Percentiles rank a stretch among this genome's conserved stretches.
These are phyloP conservation scores for Tuctoria greenei DNA, from an alignment of 176 grass and related monocot genomes.

Conservation along the genomic window DNA sequence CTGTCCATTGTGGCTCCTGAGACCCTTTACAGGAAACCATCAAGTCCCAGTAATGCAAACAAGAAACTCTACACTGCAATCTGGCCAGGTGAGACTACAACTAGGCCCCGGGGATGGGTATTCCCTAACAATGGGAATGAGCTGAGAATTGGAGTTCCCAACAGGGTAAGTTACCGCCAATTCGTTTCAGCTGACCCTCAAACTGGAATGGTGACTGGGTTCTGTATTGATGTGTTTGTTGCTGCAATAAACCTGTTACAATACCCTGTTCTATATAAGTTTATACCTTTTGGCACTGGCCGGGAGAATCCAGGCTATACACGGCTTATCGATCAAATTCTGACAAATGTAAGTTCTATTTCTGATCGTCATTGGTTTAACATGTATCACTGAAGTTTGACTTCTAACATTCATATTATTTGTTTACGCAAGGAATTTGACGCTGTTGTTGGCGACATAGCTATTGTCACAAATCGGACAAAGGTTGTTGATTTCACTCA, in stretches of 20 bases:
- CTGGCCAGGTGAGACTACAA: constrained; percentile 70
- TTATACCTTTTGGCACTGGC: constrained; percentile 65
- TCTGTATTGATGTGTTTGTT: constrained; percentile 90
- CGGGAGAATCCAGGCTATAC: constrained; percentile 67
- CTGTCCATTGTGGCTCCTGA: constrained; percentile 66
- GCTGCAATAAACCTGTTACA: constrained; percentile 70
- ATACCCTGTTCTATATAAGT: constrained; percentile 68
- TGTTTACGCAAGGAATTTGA: constrained; percentile 59
- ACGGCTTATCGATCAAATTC: constrained; percentile 44
- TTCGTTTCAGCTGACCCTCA: constrained; percentile 48
- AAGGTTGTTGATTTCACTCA: constrained; percentile 87
- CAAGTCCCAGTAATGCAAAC: constrained; percentile 40
- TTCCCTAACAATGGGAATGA: constrained; percentile 80
- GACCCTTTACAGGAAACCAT: constrained; percentile 58
- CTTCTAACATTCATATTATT: not conserved
- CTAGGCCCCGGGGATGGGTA: constrained; percentile 74
- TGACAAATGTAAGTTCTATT: constrained; percentile 59
- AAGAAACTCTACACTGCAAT: constrained; percentile 48
- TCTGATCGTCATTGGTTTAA: constrained; percentile 21
- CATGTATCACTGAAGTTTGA: not conserved
- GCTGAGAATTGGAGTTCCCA: constrained; percentile 71
- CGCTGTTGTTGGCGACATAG: constrained; percentile 69
- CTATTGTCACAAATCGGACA: constrained; percentile 72
- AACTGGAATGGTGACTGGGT: constrained; percentile 51
- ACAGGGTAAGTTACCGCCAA: constrained; percentile 65